phyloP scores from a whole-genome alignment of 164 flowering plant species.

The Umbilicus rupestris region DNA sequence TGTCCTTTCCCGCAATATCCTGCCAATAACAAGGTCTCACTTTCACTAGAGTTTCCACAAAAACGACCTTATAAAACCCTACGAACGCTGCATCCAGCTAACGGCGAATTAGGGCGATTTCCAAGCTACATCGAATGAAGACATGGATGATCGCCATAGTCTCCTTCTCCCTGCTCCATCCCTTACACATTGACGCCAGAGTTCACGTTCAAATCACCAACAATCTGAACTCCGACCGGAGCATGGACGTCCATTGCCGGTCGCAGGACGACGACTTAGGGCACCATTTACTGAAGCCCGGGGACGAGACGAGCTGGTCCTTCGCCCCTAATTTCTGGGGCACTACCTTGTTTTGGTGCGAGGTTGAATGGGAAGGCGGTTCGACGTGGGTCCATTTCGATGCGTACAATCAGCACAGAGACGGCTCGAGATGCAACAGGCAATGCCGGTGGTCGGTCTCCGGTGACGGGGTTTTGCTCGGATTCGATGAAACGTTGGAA shows the following conservation, averaged over 20 bases:
- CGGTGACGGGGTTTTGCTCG: slow-evolving; percentile 12
- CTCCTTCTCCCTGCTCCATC: not conserved
- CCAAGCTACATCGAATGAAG: not conserved
- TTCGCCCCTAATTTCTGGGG: slow-evolving; percentile 15
- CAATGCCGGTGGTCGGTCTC: slow-evolving; percentile 16
- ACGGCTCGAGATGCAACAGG: slow-evolving; percentile 8
- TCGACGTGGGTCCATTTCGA: slow-evolving; percentile 16
- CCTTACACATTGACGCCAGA: not conserved
- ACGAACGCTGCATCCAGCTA: not conserved
- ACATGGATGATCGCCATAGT: not conserved
- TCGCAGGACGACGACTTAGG: slow-evolving; percentile 21
- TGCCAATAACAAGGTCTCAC: not conserved
- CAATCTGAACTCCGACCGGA: slow-evolving; percentile 11
- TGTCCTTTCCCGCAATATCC: not conserved
- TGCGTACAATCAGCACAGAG: slow-evolving; percentile 10
- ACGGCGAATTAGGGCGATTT: not conserved
- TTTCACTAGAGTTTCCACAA: not conserved
- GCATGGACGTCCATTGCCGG: slow-evolving; percentile 17
- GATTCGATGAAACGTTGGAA: slow-evolving; percentile 6
- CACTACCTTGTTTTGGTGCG: slow-evolving; percentile 19
- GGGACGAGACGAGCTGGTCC: slow-evolving; percentile 12
- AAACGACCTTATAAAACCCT: not conserved
- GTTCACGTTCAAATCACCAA: slow-evolving; percentile 14
- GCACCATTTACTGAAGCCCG: not conserved
- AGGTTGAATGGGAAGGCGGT: slow-evolving; percentile 12